Evolutionary conservation across 306 rosid species (phyloP).

Genomic region (Comarum palustre): DNA sequence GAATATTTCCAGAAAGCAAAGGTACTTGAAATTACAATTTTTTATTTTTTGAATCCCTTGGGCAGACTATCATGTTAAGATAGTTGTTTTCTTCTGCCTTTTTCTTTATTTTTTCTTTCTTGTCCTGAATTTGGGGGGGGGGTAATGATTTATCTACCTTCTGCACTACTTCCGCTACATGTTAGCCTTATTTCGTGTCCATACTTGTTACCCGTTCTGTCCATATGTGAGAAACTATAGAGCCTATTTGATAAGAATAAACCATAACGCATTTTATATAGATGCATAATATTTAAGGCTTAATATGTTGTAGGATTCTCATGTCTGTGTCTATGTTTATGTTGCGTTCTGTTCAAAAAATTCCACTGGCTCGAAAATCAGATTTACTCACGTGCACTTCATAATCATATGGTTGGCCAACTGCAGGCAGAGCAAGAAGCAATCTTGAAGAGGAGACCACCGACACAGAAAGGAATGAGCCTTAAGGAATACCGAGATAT

Average conservation of each 20-base stretch:
- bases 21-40: slow-evolving; percentile 33
- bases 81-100: neutral
- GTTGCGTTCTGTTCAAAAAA: neutral
- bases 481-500: slow-evolving; percentile 72
- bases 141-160: neutral
- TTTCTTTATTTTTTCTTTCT: neutral
- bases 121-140: neutral
- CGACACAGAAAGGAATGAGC: slow-evolving; percentile 54
- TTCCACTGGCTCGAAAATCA: neutral
- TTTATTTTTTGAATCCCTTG: neutral
- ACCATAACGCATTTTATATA: too few species aligned
- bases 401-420: slow-evolving; percentile 3
- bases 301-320: too few species aligned
- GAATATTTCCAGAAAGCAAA: slow-evolving; percentile 62
- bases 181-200: neutral
- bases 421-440: slow-evolving; percentile 74
- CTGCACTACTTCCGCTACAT: neutral
- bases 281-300: neutral
- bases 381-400: neutral
- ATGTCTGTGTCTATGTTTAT: neutral
- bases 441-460: slow-evolving; percentile 57
- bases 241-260: too few species aligned
- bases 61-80: neutral
- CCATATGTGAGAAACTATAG: neutral
- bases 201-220: neutral